These are phyloP conservation scores for Zygoascus sp. DNA, from an alignment of 1,139 yeast genomes.

Conservation along the genomic window DNA sequence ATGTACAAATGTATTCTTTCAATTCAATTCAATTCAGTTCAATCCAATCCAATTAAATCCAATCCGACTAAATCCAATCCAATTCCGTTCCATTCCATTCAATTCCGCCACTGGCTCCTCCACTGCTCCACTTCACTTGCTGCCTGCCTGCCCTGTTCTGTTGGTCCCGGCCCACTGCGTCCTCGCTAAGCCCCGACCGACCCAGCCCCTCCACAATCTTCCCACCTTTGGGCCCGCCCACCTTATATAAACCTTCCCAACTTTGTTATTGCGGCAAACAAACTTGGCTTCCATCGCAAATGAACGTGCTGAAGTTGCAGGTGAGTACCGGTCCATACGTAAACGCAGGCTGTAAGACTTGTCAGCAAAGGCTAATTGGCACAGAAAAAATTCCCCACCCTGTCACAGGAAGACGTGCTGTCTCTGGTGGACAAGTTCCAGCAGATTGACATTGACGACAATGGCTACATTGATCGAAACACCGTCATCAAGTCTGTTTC, in stretches of 20 bases:
- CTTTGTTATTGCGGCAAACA: conserved; percentile 5
- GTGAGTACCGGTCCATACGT: conserved; percentile 30
- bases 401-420: conserved; percentile 83
- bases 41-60: too few relatives aligned
- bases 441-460: conserved; percentile 76
- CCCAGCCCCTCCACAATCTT: not conserved
- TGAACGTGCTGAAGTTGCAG: conserved; percentile 55
- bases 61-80: too few relatives aligned
- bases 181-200: not conserved
- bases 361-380: conserved; percentile 14
- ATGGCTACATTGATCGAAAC: conserved; percentile 94
- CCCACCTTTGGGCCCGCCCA: not conserved
- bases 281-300: conserved; percentile 21
- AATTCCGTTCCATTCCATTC: too few relatives aligned
- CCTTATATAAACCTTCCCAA: not conserved
- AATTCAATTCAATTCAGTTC: too few relatives aligned
- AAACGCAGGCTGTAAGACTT: not conserved
- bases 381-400: conserved; percentile 77
- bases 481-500: conserved; percentile 82
- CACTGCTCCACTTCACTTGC: too few relatives aligned
- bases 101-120: too few relatives aligned
- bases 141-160: too few relatives aligned
- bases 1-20: not conserved
- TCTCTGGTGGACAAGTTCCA: conserved; percentile 73
- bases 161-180: too few relatives aligned